Conservation (phyloP, 306 rosid genomes). For the Acacia confusa region DNA sequence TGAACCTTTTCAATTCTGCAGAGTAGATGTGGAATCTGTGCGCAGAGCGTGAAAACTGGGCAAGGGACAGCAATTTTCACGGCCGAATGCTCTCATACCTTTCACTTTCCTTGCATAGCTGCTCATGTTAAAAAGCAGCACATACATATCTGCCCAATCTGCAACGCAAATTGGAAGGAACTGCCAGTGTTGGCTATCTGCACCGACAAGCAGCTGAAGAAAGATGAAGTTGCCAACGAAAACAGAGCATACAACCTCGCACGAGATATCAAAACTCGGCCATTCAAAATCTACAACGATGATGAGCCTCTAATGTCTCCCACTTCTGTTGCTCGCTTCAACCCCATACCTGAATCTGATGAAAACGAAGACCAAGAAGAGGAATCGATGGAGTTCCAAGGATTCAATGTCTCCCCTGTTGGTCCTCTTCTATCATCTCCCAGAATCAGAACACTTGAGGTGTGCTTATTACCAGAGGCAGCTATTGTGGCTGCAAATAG, state of each 20-base stretch:
- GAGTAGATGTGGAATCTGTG: constrained; percentile 93
- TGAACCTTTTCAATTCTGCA: constrained; percentile 29
- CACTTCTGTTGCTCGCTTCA: constrained; percentile 63
- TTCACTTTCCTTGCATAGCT: constrained; percentile 87
- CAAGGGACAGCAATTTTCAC: constrained; percentile 97
- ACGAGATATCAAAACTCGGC: constrained; percentile 49
- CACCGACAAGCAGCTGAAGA: constrained; percentile 26
- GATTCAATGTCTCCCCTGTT: constrained; percentile 51
- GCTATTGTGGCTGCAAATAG: constrained; percentile 74
- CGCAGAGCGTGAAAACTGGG: constrained; percentile 75
- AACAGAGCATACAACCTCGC: constrained; percentile 33
- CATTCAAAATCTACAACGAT: constrained; percentile 68
- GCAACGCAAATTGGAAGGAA: constrained; percentile 79
- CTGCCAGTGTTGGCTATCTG: constrained; percentile 61
- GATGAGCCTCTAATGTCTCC: constrained; percentile 88
- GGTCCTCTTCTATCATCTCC: constrained; percentile 26
- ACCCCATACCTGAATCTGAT: constrained; percentile 88
- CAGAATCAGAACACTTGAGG: constrained; percentile 39
- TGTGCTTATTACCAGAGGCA: constrained; percentile 62
- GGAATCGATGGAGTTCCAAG: constrained; percentile 57
- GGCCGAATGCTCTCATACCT: constrained; percentile 90
- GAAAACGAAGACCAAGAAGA: constrained; percentile 67
- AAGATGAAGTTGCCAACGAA: not conserved
- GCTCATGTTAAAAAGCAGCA: constrained; percentile 64
- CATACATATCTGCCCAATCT: constrained; percentile 67